A percentile compares a stretch with the other conserved stretches of the same genome.
phyloP scores from a whole-genome alignment of 345 rosid genomes.

The Luvunga scandens region DNA sequence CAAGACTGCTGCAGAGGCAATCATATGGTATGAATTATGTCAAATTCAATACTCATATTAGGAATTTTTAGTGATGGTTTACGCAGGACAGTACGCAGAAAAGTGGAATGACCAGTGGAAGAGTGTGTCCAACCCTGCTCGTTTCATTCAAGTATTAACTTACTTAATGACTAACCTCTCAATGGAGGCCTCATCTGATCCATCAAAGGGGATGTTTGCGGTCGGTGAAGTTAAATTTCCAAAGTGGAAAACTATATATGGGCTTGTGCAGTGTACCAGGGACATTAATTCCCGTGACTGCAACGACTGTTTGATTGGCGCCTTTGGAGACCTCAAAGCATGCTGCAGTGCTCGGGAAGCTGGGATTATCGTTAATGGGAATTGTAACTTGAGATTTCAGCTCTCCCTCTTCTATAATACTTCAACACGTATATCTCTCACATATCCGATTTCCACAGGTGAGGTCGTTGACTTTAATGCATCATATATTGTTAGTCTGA shows the following conservation, averaged over 20 bases:
- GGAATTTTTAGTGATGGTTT: constrained; percentile 3
- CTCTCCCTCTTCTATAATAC: constrained; percentile 27
- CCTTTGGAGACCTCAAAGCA: constrained; percentile 22
- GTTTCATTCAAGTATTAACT: constrained; percentile 1
- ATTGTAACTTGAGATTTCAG: constrained; percentile 39
- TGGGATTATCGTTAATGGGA: constrained; percentile 30
- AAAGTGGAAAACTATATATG: constrained; percentile 16
- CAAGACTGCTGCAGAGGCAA: constrained; percentile 13
- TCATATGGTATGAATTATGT: constrained; percentile 37
- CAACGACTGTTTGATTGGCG: constrained; percentile 14
- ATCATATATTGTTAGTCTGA: not conserved
- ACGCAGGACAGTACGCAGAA: constrained; percentile 28
- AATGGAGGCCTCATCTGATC: constrained; percentile 11
- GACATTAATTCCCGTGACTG: constrained; percentile 25
- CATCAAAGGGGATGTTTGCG: constrained; percentile 26
- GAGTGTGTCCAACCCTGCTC: constrained; percentile 13
- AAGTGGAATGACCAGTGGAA: constrained; percentile 9
- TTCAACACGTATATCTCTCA: constrained; percentile 15
- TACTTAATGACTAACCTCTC: constrained; percentile 26
- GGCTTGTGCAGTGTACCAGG: constrained; percentile 40
- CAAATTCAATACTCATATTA: constrained; percentile 34
- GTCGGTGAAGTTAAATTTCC: constrained; percentile 20
- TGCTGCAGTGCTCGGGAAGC: constrained; percentile 23
- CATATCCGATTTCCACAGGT: constrained; percentile 22
- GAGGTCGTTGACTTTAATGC: not conserved